phyloP scores from a whole-genome alignment of 164 flowering plant species.

The Aristolochia contorta region DNA sequence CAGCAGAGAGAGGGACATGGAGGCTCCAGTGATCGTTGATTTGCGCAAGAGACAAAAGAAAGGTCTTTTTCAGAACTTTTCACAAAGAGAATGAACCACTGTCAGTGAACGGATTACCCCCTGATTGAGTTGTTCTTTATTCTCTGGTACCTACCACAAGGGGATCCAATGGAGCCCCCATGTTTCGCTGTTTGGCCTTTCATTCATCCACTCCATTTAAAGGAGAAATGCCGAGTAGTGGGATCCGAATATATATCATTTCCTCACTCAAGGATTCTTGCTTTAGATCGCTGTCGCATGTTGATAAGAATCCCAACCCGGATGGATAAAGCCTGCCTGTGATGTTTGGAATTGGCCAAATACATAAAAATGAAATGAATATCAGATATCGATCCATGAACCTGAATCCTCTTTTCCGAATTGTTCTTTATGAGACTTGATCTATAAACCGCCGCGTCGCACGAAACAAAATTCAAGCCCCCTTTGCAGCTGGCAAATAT shows the following conservation, averaged over 20 bases:
- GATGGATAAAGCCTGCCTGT: constrained; percentile 13
- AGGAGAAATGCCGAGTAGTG: neutral
- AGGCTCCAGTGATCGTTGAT: no score
- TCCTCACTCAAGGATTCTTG: constrained; percentile 15
- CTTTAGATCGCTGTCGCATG: constrained; percentile 32
- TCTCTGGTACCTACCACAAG: neutral
- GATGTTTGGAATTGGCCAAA: neutral
- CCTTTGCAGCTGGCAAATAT: neutral
- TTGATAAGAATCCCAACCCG: constrained; percentile 41
- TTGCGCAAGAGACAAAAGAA: no score
- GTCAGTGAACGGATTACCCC: neutral
- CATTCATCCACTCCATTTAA: neutral
- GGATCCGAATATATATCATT: constrained; percentile 1
- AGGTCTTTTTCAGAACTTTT: no score
- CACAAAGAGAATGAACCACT: no score
- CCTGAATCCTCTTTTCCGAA: neutral
- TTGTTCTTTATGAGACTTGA: neutral
- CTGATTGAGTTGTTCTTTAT: neutral
- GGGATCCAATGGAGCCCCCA: neutral
- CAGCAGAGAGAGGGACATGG: no score
- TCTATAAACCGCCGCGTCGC: constrained; percentile 2
- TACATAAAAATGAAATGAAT: constrained; percentile 7
- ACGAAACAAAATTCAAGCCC: neutral
- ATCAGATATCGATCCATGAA: neutral
- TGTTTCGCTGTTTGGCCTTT: neutral